Percentiles rank a stretch among this genome's conserved stretches.
These are phyloP conservation scores for Neurospora sp. DNA, from an alignment of 495 filamentous ascomycete species.

Conservation along the genomic window DNA sequence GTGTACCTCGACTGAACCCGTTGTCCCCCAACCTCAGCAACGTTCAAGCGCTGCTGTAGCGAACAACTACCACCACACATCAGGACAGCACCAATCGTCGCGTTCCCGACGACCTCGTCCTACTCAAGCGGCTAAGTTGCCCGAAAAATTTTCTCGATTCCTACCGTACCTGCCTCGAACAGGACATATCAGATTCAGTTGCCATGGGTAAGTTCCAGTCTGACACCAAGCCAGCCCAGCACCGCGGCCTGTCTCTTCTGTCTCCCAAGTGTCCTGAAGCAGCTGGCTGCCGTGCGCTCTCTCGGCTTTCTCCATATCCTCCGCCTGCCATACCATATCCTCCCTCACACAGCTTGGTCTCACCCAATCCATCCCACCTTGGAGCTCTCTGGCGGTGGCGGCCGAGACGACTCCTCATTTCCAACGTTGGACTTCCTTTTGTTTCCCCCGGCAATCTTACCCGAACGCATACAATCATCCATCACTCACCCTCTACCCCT, in stretches of 20 bases:
- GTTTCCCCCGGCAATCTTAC: background rate
- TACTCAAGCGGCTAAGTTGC: conserved; percentile 34
- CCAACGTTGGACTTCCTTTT: background rate
- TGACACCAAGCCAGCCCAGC: background rate
- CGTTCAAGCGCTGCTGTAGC: conserved; percentile 15
- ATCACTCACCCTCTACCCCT: background rate
- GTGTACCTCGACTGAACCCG: conserved; percentile 19
- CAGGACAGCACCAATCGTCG: conserved; percentile 23
- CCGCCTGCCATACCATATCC: background rate
- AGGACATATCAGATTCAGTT: background rate
- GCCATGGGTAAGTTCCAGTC: conserved; percentile 32
- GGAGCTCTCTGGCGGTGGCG: background rate
- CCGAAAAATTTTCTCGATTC: conserved; percentile 24
- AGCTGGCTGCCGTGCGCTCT: background rate
- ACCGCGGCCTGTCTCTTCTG: background rate
- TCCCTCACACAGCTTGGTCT: background rate
- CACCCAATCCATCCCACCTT: background rate
- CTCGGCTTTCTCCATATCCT: background rate
- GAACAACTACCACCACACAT: conserved; percentile 12
- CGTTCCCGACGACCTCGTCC: conserved; percentile 22
- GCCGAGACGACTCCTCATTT: background rate
- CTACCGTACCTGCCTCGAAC: conserved; percentile 1
- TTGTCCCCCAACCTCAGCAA: conserved; percentile 13
- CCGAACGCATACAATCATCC: background rate
- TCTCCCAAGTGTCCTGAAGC: background rate